A percentile compares a stretch with the other conserved stretches of the same genome.
phyloP scores from a whole-genome alignment of 2,329 filamentous ascomycete genomes.

The Phialophora verrucosa region DNA sequence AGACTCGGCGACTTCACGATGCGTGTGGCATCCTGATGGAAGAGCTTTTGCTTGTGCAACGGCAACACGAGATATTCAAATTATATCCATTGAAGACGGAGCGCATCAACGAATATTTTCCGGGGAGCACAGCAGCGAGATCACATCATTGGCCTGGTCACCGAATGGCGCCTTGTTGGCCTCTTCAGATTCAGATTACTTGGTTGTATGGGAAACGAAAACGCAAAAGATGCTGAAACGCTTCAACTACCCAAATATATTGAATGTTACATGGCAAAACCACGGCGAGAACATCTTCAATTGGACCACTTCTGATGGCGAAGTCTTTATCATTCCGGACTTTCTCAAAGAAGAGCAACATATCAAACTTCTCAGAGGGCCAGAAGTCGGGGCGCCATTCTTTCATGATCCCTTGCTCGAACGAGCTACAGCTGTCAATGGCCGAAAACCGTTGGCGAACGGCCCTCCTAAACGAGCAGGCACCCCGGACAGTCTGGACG shows the following conservation, averaged over 20 bases:
- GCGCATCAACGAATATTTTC: constrained; percentile 80
- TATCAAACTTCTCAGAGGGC: constrained; percentile 61
- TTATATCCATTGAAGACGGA: constrained; percentile 89
- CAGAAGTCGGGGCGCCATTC: constrained; percentile 68
- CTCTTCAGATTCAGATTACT: constrained; percentile 59
- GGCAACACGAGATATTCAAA: constrained; percentile 78
- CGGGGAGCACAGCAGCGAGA: constrained; percentile 78
- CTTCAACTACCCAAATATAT: constrained; percentile 80
- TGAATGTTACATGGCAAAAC: constrained; percentile 90
- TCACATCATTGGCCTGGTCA: constrained; percentile 90
- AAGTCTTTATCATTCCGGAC: constrained; percentile 86
- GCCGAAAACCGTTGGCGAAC: constrained; percentile 61
- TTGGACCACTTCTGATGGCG: constrained; percentile 90
- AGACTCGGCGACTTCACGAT: constrained; percentile 73
- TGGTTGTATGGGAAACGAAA: constrained; percentile 82
- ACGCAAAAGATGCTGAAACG: constrained; percentile 80
- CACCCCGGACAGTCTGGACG: constrained; percentile 79
- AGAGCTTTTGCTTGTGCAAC: constrained; percentile 87
- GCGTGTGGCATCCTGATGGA: constrained; percentile 93
- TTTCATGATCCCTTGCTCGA: constrained; percentile 80
- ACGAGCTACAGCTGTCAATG: constrained; percentile 64
- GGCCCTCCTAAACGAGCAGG: constrained; percentile 61
- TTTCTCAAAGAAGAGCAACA: constrained; percentile 65
- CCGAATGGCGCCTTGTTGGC: constrained; percentile 89
- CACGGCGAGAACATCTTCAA: constrained; percentile 79